phyloP scores from a whole-genome alignment of 2,329 filamentous ascomycete genomes.

The Dactylellina leptospora region DNA sequence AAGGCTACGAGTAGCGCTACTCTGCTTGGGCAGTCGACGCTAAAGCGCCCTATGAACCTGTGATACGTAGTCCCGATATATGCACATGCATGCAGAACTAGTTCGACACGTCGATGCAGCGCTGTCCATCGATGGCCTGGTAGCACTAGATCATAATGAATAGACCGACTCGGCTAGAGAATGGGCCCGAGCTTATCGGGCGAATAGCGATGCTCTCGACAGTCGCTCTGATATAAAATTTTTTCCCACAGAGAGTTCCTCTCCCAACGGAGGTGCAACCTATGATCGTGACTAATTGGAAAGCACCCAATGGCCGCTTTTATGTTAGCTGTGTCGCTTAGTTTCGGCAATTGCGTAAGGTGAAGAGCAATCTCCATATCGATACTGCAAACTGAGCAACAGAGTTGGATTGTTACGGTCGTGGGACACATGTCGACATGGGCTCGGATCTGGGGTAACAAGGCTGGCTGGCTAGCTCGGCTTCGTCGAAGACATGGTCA shows the following conservation, averaged over 20 bases:
- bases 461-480: constrained; percentile 19
- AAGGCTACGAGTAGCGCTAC: no score
- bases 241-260: constrained; percentile 37
- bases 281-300: constrained; percentile 43
- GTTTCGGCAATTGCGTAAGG: constrained; percentile 53
- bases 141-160: no score
- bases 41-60: no score
- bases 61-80: neutral
- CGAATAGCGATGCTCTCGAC: constrained; percentile 27
- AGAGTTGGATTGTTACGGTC: no score
- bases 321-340: constrained; percentile 50
- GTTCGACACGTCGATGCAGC: neutral
- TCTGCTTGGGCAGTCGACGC: no score
- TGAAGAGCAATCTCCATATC: constrained; percentile 29
- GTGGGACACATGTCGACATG: no score
- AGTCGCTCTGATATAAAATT: constrained; percentile 32
- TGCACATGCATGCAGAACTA: neutral
- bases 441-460: constrained; percentile 54
- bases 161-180: neutral
- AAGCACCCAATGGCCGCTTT: constrained; percentile 40
- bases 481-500: constrained; percentile 27
- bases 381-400: constrained; percentile 29
- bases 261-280: neutral
- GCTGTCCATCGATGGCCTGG: no score
- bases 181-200: constrained; percentile 34